Base-by-base conservation (phyloP, 2,329 filamentous ascomycete genomes). In the Penicillium oxalicum region DNA sequence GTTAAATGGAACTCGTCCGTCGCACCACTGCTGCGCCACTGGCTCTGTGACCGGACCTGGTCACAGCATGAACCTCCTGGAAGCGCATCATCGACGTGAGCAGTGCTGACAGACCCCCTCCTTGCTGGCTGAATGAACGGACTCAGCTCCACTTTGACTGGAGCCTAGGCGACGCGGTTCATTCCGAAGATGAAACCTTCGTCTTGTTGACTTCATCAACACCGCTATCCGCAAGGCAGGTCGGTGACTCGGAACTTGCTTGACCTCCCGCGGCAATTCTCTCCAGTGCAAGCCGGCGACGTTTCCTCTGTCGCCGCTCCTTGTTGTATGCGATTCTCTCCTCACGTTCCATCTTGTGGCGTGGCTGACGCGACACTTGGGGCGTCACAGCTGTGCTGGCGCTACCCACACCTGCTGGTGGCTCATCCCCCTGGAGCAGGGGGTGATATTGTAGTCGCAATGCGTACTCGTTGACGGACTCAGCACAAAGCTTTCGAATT, bases 391-490 rank as follows among this genome's bases (percentile, higher is more conserved):
- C 9, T 9, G 29, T 43, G 25, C 27, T 4, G 6, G 34, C 11
- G 4, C 29, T 13, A 18, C 26, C 18, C 5, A n/a, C 40, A 13
- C n/a, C 33, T 4, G 9, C 11, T 33, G 49, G 37, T 38, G 37
- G 36, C 26, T 38, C 36, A 13, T 25, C 51, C 37, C 39, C 44
- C 13, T 53, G 45, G 52, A 68, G 55, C 6, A 50, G 54, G 2
- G 63, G 61, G 51, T 70, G 64, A 46, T 60, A 58, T 44, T 56
- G 60, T 29, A 71, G 47, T 38, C 52, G 54, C 24, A 60, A 47
- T 13, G 68, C 68, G 50, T 58, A 64, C 37, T 62, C 51, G 46
- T 68, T 62, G 35, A 60, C 54, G 9, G 65, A 64, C 28, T 54
- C 40, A 3, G 53, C 46, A 44, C 68, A 69, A 11, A 60, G 51